A percentile compares a stretch with the other conserved stretches of the same genome.
Evolutionary conservation across 305 asterid genomes (phyloP).

Genomic region (Solanum chacoense): DNA sequence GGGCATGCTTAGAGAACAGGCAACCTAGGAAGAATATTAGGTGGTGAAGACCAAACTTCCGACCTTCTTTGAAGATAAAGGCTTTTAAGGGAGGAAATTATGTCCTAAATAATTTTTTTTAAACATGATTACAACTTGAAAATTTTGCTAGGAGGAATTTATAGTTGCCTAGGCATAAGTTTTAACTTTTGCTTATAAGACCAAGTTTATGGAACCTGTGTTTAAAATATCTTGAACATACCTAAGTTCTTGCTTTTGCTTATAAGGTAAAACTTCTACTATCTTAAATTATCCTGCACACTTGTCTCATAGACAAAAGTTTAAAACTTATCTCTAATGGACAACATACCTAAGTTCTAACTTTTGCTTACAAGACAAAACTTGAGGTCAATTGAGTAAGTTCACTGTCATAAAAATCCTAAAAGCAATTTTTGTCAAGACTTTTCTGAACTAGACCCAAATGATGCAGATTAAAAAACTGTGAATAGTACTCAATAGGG

Average conservation of each 20-base stretch:
- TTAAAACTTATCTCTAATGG: neutral
- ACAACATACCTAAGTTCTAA: neutral
- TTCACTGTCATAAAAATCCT: neutral
- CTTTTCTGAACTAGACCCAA: neutral
- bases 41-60: neutral
- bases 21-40: neutral
- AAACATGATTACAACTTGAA: neutral
- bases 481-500: neutral
- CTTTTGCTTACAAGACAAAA: neutral
- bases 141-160: neutral
- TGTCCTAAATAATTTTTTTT: neutral
- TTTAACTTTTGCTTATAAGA: neutral
- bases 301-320: neutral
- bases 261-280: neutral
- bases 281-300: neutral
- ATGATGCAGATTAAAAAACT: neutral
- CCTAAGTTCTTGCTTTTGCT: neutral
- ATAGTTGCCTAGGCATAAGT: neutral
- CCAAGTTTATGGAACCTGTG: neutral
- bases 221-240: neutral
- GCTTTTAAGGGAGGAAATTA: neutral
- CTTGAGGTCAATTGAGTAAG: neutral
- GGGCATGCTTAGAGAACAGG: neutral
- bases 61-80: neutral
- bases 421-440: neutral